Conservation (phyloP, 1,284 basidiomycete genomes). For the Hymenochaete sp. region DNA sequence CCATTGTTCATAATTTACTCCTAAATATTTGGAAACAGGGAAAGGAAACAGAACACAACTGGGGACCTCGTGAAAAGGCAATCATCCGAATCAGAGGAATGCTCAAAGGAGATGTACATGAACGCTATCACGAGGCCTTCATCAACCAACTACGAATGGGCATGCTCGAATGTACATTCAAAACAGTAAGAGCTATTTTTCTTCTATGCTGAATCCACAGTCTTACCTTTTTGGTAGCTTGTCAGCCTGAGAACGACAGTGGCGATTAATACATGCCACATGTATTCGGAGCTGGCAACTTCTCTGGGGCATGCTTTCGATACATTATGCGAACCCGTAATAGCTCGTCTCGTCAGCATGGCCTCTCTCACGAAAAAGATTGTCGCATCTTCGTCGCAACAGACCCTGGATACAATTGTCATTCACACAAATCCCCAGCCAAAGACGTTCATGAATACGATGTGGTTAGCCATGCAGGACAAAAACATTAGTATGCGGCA, state of each 20-base stretch:
- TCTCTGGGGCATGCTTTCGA: conserved; percentile 68
- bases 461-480: conserved; percentile 73
- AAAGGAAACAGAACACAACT: conserved; percentile 96
- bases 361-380: conserved; percentile 94
- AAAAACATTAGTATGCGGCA: conserved; percentile 79
- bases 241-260: conserved; percentile 90
- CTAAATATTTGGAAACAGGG: conserved; percentile 41
- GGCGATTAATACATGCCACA: conserved; percentile 66
- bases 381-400: conserved; percentile 80
- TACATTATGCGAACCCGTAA: conserved; percentile 66
- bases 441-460: conserved; percentile 59
- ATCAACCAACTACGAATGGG: conserved; percentile 64
- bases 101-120: conserved; percentile 77
- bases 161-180: conserved; percentile 77
- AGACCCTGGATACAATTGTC: conserved; percentile 62
- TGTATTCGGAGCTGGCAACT: conserved; percentile 72
- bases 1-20: too few relatives aligned
- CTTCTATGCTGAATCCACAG: conserved; percentile 3
- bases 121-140: conserved; percentile 69
- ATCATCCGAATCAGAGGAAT: conserved; percentile 83
- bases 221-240: conserved; percentile 40
- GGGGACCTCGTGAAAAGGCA: conserved; percentile 76
- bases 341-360: conserved; percentile 78
- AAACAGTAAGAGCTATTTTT: conserved; percentile 54
- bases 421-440: conserved; percentile 63